Base-by-base conservation (phyloP, 2,329 filamentous ascomycete genomes). In the Colletotrichum musae region DNA sequence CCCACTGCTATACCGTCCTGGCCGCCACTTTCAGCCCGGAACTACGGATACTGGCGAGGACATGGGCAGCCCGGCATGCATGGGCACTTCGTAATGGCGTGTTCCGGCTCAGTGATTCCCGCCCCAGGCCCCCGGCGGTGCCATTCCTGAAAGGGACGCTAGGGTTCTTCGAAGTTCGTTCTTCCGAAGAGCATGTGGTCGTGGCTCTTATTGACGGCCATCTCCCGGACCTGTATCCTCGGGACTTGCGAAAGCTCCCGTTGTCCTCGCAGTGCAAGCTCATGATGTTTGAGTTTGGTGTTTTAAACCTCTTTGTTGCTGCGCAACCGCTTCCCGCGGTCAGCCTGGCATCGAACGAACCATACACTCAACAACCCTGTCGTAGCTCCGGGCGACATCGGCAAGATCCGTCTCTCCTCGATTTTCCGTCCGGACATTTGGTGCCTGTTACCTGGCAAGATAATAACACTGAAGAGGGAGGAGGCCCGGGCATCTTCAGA, bases 61-160 rank as follows among this genome's bases (percentile, higher is more conserved):
- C 66, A 51, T 48, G 45, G 54, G 62, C 24, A 54, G 21, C 21
- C 21, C 21, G 21, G 13, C 47, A 58, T 59, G 62, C 21, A 24
- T 9, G n/a, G 28, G 24, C 36, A 61, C 39, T 16, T 53, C 51
- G 28, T 28, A 45, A 60, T 66, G 56, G 54, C 50, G 50, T 70
- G 62, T 51, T 61, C 51, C 50, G 62, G 54, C 36, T 59, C 18
- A 43, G 41, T 21, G 26, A 59, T 54, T 36, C 59, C 54, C 48
- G 50, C 15, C 21, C 18, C 50, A 12, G 21, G 21, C 21, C 21
- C 21, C 21, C 21, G 21, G 13, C 32, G n/a, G 54, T 28, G 13
- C 26, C 26, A 47, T 9, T n/a, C 18, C 26, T 47, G 36, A 24
- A 45, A 3, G 18, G 32, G 28, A 36, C 52, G 18, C 28, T 28